Percentiles rank a stretch among this genome's conserved stretches.
Evolutionary conservation across 257 asterid species (phyloP).

Genomic region (Penstemon barbatus): DNA sequence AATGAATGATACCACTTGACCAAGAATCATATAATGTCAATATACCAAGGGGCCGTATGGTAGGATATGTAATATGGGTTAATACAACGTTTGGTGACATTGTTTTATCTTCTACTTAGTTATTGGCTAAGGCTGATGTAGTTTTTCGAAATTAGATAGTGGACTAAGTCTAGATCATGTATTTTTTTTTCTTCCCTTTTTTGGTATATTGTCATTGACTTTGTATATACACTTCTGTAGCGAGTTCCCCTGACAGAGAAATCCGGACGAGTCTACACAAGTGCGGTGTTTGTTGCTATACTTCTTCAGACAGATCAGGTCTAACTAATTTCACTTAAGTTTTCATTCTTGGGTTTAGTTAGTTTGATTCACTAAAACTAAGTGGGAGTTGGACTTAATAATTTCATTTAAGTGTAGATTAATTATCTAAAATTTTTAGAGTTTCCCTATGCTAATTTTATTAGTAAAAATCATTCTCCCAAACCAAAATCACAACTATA

Average conservation of each 20-base stretch:
- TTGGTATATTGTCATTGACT: constrained; percentile 18
- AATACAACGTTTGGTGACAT: no score
- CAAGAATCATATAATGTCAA: no score
- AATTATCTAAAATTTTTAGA: constrained; percentile 21
- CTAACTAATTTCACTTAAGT: constrained; percentile 6
- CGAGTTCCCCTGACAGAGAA: constrained; percentile 93
- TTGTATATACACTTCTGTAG: constrained; percentile 40
- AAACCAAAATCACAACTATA: no score
- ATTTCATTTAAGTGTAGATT: neutral
- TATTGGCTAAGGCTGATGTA: no score
- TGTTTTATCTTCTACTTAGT: no score
- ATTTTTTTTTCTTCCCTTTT: neutral
- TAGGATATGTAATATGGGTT: no score
- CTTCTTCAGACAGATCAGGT: constrained; percentile 98
- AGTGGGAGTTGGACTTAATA: constrained; percentile 3
- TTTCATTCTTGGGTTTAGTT: no score
- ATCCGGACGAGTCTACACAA: constrained; percentile 86
- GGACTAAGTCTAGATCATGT: no score
- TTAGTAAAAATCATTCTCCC: no score
- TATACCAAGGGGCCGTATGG: no score
- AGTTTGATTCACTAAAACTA: constrained; percentile 6
- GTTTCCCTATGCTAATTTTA: constrained; percentile 2
- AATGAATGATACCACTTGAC: no score
- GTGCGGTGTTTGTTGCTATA: constrained; percentile 86
- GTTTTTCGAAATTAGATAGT: no score